phyloP scores from a whole-genome alignment of 257 asterid genomes.

The Fraxinus anomala region DNA sequence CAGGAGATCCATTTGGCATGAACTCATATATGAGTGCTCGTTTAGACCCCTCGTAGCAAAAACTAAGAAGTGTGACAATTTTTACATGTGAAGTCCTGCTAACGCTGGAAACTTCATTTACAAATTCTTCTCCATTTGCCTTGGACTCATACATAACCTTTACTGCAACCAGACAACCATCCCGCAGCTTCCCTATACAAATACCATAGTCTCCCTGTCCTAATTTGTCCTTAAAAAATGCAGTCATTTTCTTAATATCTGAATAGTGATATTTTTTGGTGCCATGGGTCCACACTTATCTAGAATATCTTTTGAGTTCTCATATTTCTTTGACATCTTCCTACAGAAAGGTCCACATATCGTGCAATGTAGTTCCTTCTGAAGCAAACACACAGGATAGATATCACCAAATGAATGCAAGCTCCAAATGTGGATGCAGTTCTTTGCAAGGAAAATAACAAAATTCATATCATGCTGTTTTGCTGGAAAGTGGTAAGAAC shows the following conservation, averaged over 20 bases:
- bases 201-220: slow-evolving; percentile 37
- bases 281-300: slow-evolving; percentile 24
- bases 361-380: background rate
- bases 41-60: slow-evolving; percentile 21
- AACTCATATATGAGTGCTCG: slow-evolving; percentile 36
- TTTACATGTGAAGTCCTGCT: slow-evolving; percentile 37
- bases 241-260: slow-evolving; percentile 34
- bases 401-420: slow-evolving; percentile 1
- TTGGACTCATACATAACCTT: slow-evolving; percentile 27
- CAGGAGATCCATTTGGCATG: slow-evolving; percentile 42
- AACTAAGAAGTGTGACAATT: slow-evolving; percentile 37
- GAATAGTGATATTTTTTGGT: slow-evolving; percentile 28
- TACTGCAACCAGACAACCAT: slow-evolving; percentile 32
- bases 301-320: background rate
- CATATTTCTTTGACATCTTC: background rate
- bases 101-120: slow-evolving; percentile 39
- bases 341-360: background rate
- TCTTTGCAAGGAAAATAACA: background rate
- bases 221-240: slow-evolving; percentile 19
- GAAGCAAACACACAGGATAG: background rate
- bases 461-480: background rate
- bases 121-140: slow-evolving; percentile 33
- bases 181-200: slow-evolving; percentile 33
- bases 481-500: background rate
- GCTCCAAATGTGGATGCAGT: background rate